Base-by-base conservation (phyloP, 176 grass and related monocot genomes). In the Avena atlantica region DNA sequence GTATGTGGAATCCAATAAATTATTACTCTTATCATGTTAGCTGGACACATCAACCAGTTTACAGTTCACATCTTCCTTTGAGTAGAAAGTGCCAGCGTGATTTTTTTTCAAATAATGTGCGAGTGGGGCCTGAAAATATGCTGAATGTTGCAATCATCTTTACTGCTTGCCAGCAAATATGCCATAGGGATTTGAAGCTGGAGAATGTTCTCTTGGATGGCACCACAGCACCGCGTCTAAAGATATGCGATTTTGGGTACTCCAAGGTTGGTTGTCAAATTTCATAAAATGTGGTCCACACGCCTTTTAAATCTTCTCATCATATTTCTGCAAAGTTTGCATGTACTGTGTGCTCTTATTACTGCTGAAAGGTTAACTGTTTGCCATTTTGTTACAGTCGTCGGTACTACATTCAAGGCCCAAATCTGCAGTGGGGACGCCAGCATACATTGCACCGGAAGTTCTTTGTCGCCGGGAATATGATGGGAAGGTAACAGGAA, bases 161-260 rank as follows among this genome's bases (percentile, higher is more conserved):
- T 45, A 23, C 61, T 73, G 44, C 84, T 86, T 91, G 84, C 71
- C 88, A 95, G 93, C 88, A 95, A 95, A 95, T 95, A 88, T 95
- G 93, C 79, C 91, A 95, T 86, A 89, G 93, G 81, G 93, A 95
- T 93, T 91, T 95, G 91, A 95, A 95, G 74, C 52, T 95, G 83
- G 93, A 95, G 88, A 95, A 95, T 90, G 91, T 90, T 84, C 91
- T 93, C 52, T 77, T 93, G 60, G 91, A 95, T 77, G 91, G 91
- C 29, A 95, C 61, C 62, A 52, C 61, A 44, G 93, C 93, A 62
- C 93, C 88, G 0, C 88, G 88, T 69, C 91, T 95, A 62, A 95
- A 95, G 91, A 95, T 95, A 85, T 95, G 91, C 70, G 93, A 95
- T 93, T 95, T 95, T 86, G 93, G 93, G 40, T 95, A 95, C 88